Percentiles rank a stretch among this genome's conserved stretches.
Conservation (phyloP, 805 yeast genomes). For the Saturnispora quitensis region DNA sequence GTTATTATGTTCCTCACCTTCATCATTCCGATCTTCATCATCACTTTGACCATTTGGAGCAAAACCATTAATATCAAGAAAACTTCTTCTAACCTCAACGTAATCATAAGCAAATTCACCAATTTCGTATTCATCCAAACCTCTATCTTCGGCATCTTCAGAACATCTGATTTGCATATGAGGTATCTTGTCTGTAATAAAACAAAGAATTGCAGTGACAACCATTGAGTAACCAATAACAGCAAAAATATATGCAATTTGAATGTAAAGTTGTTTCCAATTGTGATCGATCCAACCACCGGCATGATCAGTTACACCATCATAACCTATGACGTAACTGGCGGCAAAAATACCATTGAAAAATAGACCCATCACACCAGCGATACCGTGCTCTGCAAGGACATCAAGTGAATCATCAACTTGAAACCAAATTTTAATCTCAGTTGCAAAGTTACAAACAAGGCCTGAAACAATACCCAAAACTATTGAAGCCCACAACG, state of each 20-base stretch:
- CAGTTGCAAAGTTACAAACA: conserved; percentile 84
- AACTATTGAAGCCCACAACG: conserved; percentile 83
- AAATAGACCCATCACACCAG: conserved; percentile 84
- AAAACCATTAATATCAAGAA: conserved; percentile 35
- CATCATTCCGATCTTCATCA: neutral
- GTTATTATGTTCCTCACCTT: neutral
- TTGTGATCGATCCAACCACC: conserved; percentile 94
- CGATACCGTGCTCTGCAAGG: conserved; percentile 97
- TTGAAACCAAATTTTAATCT: conserved; percentile 66
- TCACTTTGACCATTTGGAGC: neutral
- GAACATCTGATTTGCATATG: conserved; percentile 71
- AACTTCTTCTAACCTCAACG: conserved; percentile 93
- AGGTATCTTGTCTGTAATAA: conserved; percentile 68
- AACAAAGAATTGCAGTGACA: conserved; percentile 70
- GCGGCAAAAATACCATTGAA: conserved; percentile 87
- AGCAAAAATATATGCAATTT: conserved; percentile 74
- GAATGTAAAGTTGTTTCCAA: conserved; percentile 86
- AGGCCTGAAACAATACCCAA: conserved; percentile 76
- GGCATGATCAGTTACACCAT: conserved; percentile 69
- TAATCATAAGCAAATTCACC: conserved; percentile 99
- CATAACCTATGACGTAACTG: conserved; percentile 82
- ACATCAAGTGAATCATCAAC: conserved; percentile 94
- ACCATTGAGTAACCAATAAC: conserved; percentile 64
- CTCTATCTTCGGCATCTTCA: conserved; percentile 78
- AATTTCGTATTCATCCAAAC: conserved; percentile 93